Conservation (phyloP, 2,329 filamentous ascomycete species). For the Alternaria triticimaculans region DNA sequence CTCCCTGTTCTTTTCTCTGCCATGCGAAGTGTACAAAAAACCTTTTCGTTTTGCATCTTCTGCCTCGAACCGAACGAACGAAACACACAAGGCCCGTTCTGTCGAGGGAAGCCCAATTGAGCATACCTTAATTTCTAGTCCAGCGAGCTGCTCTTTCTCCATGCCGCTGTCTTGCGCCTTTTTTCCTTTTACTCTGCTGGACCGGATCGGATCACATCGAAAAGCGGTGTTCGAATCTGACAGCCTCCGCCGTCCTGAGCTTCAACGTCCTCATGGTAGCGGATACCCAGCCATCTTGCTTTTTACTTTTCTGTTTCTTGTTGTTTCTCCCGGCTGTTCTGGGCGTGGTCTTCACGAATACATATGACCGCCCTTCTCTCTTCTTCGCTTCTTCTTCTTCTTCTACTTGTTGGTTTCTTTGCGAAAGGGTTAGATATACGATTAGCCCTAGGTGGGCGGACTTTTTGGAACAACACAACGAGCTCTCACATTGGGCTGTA, state of each 20-base stretch:
- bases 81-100: not conserved
- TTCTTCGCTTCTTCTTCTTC: not conserved
- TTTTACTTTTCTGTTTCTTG: not conserved
- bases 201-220: not conserved
- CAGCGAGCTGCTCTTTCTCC: not conserved
- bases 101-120: not conserved
- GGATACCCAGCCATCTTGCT: not conserved
- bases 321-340: not conserved
- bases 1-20: not conserved
- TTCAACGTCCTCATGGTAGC: conserved; percentile 1
- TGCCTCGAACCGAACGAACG: not conserved
- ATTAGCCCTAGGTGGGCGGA: not conserved
- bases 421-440: not conserved
- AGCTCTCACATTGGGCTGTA: not conserved
- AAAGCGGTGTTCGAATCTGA: not conserved
- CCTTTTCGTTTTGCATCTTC: not conserved
- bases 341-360: not conserved
- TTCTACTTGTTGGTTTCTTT: not conserved
- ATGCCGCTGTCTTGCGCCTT: not conserved
- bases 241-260: not conserved
- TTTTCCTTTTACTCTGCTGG: not conserved
- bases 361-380: not conserved
- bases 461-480: not conserved
- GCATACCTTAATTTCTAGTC: conserved; percentile 16
- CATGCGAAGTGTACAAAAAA: conserved; percentile 2